phyloP scores from a whole-genome alignment of 208 protist species.

The Wallacemonas collosoma region DNA sequence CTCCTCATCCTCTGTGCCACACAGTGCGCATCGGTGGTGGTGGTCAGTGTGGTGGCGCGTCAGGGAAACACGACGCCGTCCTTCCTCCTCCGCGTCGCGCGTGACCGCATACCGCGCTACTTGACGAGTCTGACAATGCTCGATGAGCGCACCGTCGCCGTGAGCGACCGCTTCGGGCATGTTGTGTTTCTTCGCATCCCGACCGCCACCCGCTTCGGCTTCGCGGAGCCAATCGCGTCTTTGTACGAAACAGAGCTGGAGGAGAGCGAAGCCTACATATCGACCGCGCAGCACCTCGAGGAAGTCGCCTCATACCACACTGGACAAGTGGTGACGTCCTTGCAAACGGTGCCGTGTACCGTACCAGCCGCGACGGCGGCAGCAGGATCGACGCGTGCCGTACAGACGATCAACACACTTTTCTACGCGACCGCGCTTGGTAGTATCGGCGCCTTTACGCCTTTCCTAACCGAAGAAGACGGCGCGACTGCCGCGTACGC shows the following conservation, averaged over 20 bases:
- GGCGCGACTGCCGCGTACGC: slow-evolving; percentile 67
- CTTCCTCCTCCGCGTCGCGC: slow-evolving; percentile 65
- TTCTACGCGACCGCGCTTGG: slow-evolving; percentile 78
- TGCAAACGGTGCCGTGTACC: slow-evolving; percentile 54
- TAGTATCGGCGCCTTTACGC: slow-evolving; percentile 65
- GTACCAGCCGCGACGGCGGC: slow-evolving; percentile 37
- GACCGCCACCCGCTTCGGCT: slow-evolving; percentile 44
- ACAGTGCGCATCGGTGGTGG: slow-evolving; percentile 63
- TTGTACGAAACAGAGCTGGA: slow-evolving; percentile 59
- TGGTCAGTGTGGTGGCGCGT: slow-evolving; percentile 63
- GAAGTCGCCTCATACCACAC: slow-evolving; percentile 68
- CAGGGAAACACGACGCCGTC: slow-evolving; percentile 36
- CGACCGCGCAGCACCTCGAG: slow-evolving; percentile 50
- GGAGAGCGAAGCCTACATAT: slow-evolving; percentile 41
- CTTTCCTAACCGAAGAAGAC: slow-evolving; percentile 74
- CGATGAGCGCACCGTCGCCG: slow-evolving; percentile 74
- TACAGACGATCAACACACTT: slow-evolving; percentile 41
- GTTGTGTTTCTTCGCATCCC: slow-evolving; percentile 73
- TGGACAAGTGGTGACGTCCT: slow-evolving; percentile 66
- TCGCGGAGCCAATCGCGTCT: slow-evolving; percentile 57
- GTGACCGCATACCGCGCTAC: slow-evolving; percentile 61
- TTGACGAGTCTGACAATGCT: slow-evolving; percentile 64
- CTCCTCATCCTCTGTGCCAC: slow-evolving; percentile 82
- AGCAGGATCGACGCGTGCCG: slow-evolving; percentile 21
- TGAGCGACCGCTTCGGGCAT: slow-evolving; percentile 69